A percentile compares a stretch with the other conserved stretches of the same genome.
Evolutionary conservation across 2,329 filamentous ascomycete genomes (phyloP).

Genomic region (Trichoderma lentiforme): DNA sequence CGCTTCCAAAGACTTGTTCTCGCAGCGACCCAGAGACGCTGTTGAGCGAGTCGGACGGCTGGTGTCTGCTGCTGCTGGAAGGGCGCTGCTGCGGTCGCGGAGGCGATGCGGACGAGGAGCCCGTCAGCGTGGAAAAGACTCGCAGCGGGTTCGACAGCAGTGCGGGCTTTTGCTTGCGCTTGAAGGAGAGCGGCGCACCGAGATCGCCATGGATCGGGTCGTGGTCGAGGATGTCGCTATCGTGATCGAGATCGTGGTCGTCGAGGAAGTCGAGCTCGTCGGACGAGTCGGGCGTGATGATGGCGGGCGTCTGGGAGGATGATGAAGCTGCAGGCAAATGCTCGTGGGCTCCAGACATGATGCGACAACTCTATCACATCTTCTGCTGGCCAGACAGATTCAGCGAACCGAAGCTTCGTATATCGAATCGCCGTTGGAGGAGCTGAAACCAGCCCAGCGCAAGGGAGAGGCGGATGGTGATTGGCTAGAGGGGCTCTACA

Average conservation of each 20-base stretch:
- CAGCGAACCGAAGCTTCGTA: neutral
- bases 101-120: slow-evolving; percentile 22
- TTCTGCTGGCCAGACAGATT: slow-evolving; percentile 20
- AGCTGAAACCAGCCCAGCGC: neutral
- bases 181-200: slow-evolving; percentile 62
- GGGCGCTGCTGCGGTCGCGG: neutral
- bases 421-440: neutral
- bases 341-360: slow-evolving; percentile 39
- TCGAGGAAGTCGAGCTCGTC: slow-evolving; percentile 48
- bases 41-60: slow-evolving; percentile 8
- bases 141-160: slow-evolving; percentile 46
- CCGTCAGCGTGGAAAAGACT: slow-evolving; percentile 48
- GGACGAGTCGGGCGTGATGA: slow-evolving; percentile 27
- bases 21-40: slow-evolving; percentile 7
- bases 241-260: slow-evolving; percentile 37
- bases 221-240: slow-evolving; percentile 45
- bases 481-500: slow-evolving; percentile 4
- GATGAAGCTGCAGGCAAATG: slow-evolving; percentile 37
- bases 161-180: slow-evolving; percentile 60
- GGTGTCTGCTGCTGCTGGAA: neutral
- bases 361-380: slow-evolving; percentile 37
- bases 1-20: slow-evolving; percentile 1
- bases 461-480: slow-evolving; percentile 4
- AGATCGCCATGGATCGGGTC: slow-evolving; percentile 54
- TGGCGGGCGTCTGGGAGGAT: slow-evolving; percentile 30